phyloP scores from a whole-genome alignment of 2,329 filamentous ascomycete species.

The Metarhizium album region DNA sequence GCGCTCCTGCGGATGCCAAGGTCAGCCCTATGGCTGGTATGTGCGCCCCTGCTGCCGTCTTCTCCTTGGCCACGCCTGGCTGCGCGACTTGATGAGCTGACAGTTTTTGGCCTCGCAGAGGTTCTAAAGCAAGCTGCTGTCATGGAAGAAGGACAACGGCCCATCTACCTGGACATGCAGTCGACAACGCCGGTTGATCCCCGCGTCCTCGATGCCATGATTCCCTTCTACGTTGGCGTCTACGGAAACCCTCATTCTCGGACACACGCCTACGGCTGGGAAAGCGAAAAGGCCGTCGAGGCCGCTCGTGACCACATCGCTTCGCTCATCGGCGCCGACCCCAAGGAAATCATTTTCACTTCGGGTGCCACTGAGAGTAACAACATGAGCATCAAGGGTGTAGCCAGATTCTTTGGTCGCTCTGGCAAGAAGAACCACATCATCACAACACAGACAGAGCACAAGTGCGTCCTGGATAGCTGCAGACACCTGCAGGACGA shows the following conservation, averaged over 20 bases:
- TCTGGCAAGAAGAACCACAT: slow-evolving; percentile 97
- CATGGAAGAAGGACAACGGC: slow-evolving; percentile 84
- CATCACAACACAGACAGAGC: slow-evolving; percentile 93
- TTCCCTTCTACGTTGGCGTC: slow-evolving; percentile 84
- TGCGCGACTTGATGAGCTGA: neutral
- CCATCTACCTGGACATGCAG: slow-evolving; percentile 98
- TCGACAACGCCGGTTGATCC: slow-evolving; percentile 93
- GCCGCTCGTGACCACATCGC: slow-evolving; percentile 76
- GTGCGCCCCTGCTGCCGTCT: slow-evolving; percentile 5
- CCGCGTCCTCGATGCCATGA: slow-evolving; percentile 90
- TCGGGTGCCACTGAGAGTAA: slow-evolving; percentile 97
- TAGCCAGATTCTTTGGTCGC: slow-evolving; percentile 87
- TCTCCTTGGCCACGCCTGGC: neutral
- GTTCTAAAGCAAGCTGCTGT: slow-evolving; percentile 85
- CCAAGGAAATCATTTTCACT: slow-evolving; percentile 98
- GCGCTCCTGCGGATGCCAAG: slow-evolving; percentile 35
- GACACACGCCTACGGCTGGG: slow-evolving; percentile 97
- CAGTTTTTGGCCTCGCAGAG: slow-evolving; percentile 29
- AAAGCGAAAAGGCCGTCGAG: slow-evolving; percentile 90
- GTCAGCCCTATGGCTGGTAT: slow-evolving; percentile 66
- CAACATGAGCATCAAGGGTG: slow-evolving; percentile 99
- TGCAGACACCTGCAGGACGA: slow-evolving; percentile 95
- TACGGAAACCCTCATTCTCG: slow-evolving; percentile 97
- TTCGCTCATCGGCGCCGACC: slow-evolving; percentile 78
- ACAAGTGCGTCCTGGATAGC: slow-evolving; percentile 97